A percentile compares a stretch with the other conserved stretches of the same genome.
Evolutionary conservation across 345 rosid species (phyloP).

Genomic region (Syzygium jambos): DNA sequence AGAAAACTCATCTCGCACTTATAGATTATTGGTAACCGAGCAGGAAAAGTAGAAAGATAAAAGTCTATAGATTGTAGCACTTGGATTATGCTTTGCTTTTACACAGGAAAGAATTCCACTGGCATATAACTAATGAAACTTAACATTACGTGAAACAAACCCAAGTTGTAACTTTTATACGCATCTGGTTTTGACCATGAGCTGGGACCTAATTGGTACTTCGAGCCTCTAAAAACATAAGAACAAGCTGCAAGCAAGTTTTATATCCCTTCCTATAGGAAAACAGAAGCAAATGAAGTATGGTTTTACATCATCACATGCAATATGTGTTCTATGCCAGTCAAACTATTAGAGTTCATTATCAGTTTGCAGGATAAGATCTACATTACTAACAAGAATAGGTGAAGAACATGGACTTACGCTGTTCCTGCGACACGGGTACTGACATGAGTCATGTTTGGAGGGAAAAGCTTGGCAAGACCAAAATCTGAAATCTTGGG

Average conservation of each 20-base stretch:
- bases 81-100: not conserved
- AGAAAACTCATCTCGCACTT: not conserved
- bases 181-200: not conserved
- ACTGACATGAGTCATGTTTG: slow-evolving; percentile 50
- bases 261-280: not conserved
- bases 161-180: not conserved
- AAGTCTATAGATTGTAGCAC: not conserved
- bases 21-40: not conserved
- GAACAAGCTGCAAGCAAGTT: not conserved
- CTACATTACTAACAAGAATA: not conserved
- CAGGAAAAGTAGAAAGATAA: not conserved
- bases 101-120: not conserved
- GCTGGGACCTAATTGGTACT: not conserved
- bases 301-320: not conserved
- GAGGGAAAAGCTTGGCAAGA: slow-evolving; percentile 64
- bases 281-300: not conserved
- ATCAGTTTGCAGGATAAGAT: not conserved
- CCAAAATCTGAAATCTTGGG: slow-evolving; percentile 80
- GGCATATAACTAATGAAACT: not conserved
- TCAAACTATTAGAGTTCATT: not conserved
- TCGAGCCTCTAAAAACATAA: not conserved
- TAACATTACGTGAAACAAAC: not conserved
- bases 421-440: slow-evolving; percentile 70
- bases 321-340: not conserved
- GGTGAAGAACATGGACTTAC: slow-evolving; percentile 23